phyloP scores from a whole-genome alignment of 345 rosid species.

The Hevea brasiliensis region DNA sequence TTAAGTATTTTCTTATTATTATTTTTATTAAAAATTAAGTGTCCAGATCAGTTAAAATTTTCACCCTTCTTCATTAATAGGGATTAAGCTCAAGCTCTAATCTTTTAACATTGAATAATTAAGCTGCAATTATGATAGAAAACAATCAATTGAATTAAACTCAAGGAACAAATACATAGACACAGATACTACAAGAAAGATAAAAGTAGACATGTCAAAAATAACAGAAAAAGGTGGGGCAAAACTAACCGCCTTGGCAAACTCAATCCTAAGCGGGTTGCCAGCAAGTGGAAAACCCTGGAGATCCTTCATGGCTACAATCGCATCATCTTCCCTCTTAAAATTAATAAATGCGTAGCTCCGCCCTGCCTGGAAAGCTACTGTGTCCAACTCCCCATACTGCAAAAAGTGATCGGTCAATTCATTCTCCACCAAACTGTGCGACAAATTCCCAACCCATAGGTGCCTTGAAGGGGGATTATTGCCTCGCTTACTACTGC shows the following conservation, averaged over 20 bases:
- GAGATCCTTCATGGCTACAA: conserved; percentile 65
- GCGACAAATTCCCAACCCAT: conserved; percentile 91
- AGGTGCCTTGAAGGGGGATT: conserved; percentile 86
- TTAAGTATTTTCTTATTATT: neutral
- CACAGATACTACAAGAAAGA: conserved; percentile 4
- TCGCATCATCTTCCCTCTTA: conserved; percentile 62
- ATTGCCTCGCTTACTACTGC: conserved; percentile 32
- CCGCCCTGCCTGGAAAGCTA: conserved; percentile 79
- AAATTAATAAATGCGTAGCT: conserved; percentile 83
- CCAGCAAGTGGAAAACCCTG: conserved; percentile 77
- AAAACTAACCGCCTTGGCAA: conserved; percentile 98
- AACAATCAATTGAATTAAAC: conserved; percentile 18
- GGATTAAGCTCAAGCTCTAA: neutral
- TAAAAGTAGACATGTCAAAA: conserved; percentile 9
- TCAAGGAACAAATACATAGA: conserved; percentile 9
- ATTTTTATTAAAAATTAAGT: neutral
- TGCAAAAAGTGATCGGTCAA: conserved; percentile 48
- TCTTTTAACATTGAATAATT: neutral
- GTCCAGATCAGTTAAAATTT: neutral
- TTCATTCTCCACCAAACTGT: conserved; percentile 51
- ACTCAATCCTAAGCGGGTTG: conserved; percentile 87
- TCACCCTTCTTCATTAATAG: neutral
- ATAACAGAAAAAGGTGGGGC: conserved; percentile 27
- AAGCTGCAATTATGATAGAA: conserved; percentile 1
- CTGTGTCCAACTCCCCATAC: conserved; percentile 77